phyloP scores from a whole-genome alignment of 805 yeast species.

The Maudiozyma turicensis region DNA sequence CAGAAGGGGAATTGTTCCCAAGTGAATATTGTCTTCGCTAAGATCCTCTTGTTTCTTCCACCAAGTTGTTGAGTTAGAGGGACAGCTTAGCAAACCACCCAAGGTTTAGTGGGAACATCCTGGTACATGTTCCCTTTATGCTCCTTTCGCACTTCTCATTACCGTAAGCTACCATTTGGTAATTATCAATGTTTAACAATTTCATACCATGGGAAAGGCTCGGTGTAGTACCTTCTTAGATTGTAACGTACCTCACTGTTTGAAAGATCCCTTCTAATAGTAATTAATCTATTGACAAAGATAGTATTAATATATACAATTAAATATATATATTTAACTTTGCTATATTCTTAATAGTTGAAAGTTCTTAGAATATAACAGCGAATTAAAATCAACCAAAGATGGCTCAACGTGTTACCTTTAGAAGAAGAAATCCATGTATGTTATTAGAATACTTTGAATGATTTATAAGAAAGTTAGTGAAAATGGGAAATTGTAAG shows the following conservation, averaged over 20 bases:
- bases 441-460: conserved; percentile 37
- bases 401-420: conserved; percentile 99
- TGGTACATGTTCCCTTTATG: too few relatives aligned
- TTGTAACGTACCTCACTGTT: neutral
- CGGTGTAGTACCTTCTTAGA: neutral
- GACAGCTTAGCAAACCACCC: too few relatives aligned
- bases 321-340: neutral
- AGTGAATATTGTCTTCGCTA: too few relatives aligned
- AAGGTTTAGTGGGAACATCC: too few relatives aligned
- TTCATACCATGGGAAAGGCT: too few relatives aligned
- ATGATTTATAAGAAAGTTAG: neutral
- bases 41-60: too few relatives aligned
- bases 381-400: conserved; percentile 22
- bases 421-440: conserved; percentile 99
- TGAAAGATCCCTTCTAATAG: neutral
- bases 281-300: neutral
- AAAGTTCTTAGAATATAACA: neutral
- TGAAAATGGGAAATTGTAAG: neutral
- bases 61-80: too few relatives aligned
- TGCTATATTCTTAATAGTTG: neutral
- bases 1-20: too few relatives aligned
- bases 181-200: too few relatives aligned
- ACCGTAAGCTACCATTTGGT: too few relatives aligned
- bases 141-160: too few relatives aligned
- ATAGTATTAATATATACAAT: neutral